Conservation (phyloP, 495 filamentous ascomycete species). For the Xylaria curta region DNA sequence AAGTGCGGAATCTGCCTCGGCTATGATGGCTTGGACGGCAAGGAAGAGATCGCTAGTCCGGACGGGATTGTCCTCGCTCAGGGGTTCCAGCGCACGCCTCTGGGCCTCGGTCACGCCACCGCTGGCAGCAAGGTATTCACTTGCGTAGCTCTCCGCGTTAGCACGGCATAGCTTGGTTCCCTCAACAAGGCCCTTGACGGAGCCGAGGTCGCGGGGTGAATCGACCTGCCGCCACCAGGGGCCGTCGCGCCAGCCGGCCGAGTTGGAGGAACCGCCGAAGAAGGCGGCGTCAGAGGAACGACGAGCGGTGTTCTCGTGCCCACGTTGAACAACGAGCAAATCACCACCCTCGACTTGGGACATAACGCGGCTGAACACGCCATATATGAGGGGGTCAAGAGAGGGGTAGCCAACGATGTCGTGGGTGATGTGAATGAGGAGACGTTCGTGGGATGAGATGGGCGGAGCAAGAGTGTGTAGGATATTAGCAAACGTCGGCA, state of each 20-base stretch:
- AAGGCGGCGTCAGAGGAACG: slow-evolving; percentile 64
- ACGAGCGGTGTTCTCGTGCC: slow-evolving; percentile 77
- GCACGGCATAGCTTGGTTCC: slow-evolving; percentile 88
- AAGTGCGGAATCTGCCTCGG: slow-evolving; percentile 66
- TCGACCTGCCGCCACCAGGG: slow-evolving; percentile 90
- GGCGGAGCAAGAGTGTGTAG: slow-evolving; percentile 94
- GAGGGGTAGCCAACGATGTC: slow-evolving; percentile 93
- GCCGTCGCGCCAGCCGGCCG: slow-evolving; percentile 81
- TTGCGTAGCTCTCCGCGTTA: slow-evolving; percentile 84
- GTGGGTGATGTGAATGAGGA: slow-evolving; percentile 97
- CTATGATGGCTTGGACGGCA: slow-evolving; percentile 81
- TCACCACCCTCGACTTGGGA: slow-evolving; percentile 97
- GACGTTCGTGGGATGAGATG: slow-evolving; percentile 95
- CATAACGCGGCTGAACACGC: slow-evolving; percentile 96
- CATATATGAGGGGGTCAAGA: slow-evolving; percentile 90
- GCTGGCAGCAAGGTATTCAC: slow-evolving; percentile 75
- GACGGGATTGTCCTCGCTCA: slow-evolving; percentile 85
- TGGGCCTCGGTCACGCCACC: slow-evolving; percentile 84
- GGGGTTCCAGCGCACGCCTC: slow-evolving; percentile 72
- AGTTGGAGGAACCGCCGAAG: slow-evolving; percentile 60
- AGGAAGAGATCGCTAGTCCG: slow-evolving; percentile 95
- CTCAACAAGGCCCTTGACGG: slow-evolving; percentile 80
- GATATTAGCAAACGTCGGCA: slow-evolving; percentile 94
- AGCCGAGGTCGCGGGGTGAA: slow-evolving; percentile 75
- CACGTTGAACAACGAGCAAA: slow-evolving; percentile 93